Percentiles rank a stretch among this genome's conserved stretches.
These are phyloP conservation scores for Vishniacozyma victoriae DNA, from an alignment of 768 basidiomycete genomes.

Conservation along the genomic window DNA sequence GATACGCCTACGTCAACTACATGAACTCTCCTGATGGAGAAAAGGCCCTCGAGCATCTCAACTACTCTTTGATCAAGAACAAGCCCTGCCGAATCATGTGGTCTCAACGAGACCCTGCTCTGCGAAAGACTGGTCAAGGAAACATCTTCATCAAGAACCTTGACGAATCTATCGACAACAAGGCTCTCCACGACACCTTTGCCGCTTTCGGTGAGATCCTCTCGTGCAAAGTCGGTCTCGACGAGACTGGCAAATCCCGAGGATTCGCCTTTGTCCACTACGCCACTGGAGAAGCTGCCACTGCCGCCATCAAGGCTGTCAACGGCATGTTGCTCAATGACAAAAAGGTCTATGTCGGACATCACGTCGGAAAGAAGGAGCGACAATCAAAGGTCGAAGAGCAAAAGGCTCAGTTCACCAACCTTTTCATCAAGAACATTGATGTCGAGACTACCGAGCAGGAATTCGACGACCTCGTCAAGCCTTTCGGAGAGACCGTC, in stretches of 20 bases:
- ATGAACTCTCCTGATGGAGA: constrained; percentile 95
- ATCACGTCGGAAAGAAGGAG: constrained; percentile 97
- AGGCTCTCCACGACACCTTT: constrained; percentile 99
- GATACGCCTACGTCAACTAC: constrained; percentile 99
- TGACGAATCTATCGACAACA: constrained; percentile 95
- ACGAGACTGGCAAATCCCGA: constrained; percentile 89
- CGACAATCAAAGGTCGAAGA: constrained; percentile 98
- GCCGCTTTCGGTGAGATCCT: constrained; percentile 97
- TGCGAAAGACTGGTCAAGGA: constrained; percentile 98
- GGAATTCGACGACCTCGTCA: constrained; percentile 78
- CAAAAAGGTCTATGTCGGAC: constrained; percentile 97
- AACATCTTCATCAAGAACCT: constrained; percentile 99
- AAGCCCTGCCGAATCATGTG: constrained; percentile 99
- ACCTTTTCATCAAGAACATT: constrained; percentile 97
- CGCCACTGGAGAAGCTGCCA: constrained; percentile 93
- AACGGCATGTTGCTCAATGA: constrained; percentile 99
- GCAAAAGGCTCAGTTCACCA: constrained; percentile 94
- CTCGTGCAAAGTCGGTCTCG: constrained; percentile 97
- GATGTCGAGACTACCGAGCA: constrained; percentile 75
- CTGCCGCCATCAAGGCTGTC: constrained; percentile 88
- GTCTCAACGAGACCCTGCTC: constrained; percentile 98
- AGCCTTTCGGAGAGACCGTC: constrained; percentile 71
- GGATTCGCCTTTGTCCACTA: constrained; percentile 98
- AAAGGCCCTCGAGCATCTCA: constrained; percentile 96
- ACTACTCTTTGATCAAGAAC: constrained; percentile 98